phyloP scores from a whole-genome alignment of 345 rosid species.

The Cardamine occulta region DNA sequence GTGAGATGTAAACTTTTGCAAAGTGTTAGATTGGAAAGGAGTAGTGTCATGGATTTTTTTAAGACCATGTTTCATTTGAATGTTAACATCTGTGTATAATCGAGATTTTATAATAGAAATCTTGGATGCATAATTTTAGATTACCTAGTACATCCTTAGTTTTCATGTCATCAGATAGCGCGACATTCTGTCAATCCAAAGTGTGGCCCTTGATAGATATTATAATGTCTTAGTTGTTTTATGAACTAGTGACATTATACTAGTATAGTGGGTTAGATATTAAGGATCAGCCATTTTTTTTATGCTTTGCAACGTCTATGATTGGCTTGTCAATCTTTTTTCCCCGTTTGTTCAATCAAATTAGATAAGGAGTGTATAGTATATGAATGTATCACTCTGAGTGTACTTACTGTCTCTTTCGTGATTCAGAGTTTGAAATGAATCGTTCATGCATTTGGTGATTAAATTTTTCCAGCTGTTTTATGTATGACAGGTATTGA shows the following conservation, averaged over 20 bases:
- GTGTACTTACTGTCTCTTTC: not conserved
- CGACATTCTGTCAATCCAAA: not conserved
- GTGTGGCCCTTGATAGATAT: not conserved
- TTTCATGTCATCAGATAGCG: not conserved
- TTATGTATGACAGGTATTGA: slow-evolving; percentile 61
- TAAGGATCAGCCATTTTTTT: not conserved
- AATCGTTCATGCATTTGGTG: not conserved
- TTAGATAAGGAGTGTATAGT: not conserved
- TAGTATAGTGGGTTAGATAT: slow-evolving; percentile 6
- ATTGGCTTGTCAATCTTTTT: not conserved
- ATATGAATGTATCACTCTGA: not conserved
- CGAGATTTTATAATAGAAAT: too few relatives aligned
- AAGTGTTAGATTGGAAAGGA: too few relatives aligned
- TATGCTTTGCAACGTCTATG: not conserved
- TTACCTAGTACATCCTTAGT: not conserved
- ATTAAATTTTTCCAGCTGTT: not conserved
- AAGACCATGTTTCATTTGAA: not conserved
- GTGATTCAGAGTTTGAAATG: not conserved
- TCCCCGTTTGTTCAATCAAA: not conserved
- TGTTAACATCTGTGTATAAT: not conserved
- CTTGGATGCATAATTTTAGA: not conserved
- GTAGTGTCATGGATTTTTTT: not conserved
- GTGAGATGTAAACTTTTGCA: not conserved
- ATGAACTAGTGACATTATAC: not conserved
- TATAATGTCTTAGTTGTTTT: not conserved